Percentiles rank a stretch among this genome's conserved stretches.
These are phyloP conservation scores for Ocimum tenuiflorum DNA, from an alignment of 257 asterid genomes.

Conservation along the genomic window DNA sequence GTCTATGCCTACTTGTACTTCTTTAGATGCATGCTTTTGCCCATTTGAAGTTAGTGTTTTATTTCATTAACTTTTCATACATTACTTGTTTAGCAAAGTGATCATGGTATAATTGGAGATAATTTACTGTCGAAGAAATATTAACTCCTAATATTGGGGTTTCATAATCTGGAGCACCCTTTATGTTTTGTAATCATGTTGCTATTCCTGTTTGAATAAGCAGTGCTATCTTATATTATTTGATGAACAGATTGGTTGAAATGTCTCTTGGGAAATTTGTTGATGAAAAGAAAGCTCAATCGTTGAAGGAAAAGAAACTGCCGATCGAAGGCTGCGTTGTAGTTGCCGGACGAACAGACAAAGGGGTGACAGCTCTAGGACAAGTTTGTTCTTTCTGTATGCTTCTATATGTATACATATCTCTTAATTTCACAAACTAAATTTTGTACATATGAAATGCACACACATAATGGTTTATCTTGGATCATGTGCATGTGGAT, in stretches of 20 bases:
- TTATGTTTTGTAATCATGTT: too few relatives aligned
- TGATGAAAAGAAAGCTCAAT: slow-evolving; percentile 66
- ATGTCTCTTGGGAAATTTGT: slow-evolving; percentile 71
- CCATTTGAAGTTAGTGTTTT: too few relatives aligned
- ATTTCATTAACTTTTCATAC: too few relatives aligned
- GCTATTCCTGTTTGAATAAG: slow-evolving; percentile 1
- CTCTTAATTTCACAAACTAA: background rate
- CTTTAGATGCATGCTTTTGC: too few relatives aligned
- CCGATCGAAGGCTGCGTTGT: slow-evolving; percentile 67
- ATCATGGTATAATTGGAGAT: too few relatives aligned
- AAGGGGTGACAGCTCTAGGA: slow-evolving; percentile 88
- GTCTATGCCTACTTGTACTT: too few relatives aligned
- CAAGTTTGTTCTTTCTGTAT: slow-evolving; percentile 97
- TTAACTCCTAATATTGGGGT: too few relatives aligned
- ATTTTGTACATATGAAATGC: background rate
- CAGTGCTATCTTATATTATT: slow-evolving; percentile 6
- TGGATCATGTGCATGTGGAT: background rate
- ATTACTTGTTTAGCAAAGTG: too few relatives aligned
- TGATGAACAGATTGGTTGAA: slow-evolving; percentile 57
- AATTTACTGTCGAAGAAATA: too few relatives aligned
- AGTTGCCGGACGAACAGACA: slow-evolving; percentile 97
- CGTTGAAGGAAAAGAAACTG: slow-evolving; percentile 64
- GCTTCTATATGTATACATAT: slow-evolving; percentile 13
- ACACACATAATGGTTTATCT: background rate
- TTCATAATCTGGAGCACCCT: too few relatives aligned